Base-by-base conservation (phyloP, 192 early-diverging fungal species). In the Diversispora epigaea region DNA sequence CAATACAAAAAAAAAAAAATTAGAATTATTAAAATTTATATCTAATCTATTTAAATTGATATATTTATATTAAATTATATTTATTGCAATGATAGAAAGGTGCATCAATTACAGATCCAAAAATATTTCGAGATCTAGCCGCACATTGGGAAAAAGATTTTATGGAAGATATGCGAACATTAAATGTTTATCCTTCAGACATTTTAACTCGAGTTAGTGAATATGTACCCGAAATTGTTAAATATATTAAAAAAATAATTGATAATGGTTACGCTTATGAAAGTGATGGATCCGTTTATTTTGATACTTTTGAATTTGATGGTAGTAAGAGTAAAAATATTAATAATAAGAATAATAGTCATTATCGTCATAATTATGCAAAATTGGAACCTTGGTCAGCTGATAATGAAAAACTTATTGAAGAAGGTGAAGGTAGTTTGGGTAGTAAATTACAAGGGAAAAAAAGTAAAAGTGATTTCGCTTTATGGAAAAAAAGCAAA, bases 211-310 rank as follows among this genome's bases (percentile, higher is more conserved):
- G 97, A 50, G 97, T 99, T 32, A 94, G 93, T 68, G 96, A 99
- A 86, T 99, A 95, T 78, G 90, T 99, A 40, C 94, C 94, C 8
- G 96, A 99, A 77, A 97, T 98, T 80, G 88, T 95, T 46, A 77
- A 71, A 3, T 99, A 92, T 86, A 89, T 98, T 15, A 85, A 98
- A 80, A 86, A 91, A 76, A 98, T 99, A 80, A 93, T 98, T 60
- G 85, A 88, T 69, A 99, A 99, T 75, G 96, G 96, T 21, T 99
- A 93, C 76, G 97, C 91, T 11, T 99, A 99, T 79, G 95, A 92
- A 78, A 85, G 86, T 2, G 89, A 93, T 55, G 93, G 94, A 49
- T 96, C 95, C 5, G 95, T 99, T 8, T 98, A 96, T 83, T 99
- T 99, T 85, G 92, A 98, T 80, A 94, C 95, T 39, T 82, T 80